These are phyloP conservation scores for sweet orange (Citrus sinensis) DNA, from an alignment of 345 rosid genomes.

Conservation along the genomic window DNA sequence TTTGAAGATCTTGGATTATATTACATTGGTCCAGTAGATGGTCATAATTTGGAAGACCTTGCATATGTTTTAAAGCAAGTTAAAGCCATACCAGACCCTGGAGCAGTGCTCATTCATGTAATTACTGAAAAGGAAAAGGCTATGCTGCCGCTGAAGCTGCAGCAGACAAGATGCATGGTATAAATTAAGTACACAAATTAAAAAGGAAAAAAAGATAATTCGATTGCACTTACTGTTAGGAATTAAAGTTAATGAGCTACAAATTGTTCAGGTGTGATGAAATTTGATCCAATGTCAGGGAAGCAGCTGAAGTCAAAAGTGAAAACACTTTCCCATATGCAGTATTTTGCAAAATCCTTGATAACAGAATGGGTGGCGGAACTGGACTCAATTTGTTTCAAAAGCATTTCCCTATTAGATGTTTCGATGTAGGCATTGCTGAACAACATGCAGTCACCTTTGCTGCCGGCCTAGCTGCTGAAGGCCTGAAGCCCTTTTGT, in stretches of 20 bases:
- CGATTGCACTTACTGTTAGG: too few species aligned
- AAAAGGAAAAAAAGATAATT: too few species aligned
- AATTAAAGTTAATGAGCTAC: background rate
- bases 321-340: slow-evolving; percentile 27
- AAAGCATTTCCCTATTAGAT: slow-evolving; percentile 35
- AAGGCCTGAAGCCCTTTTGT: slow-evolving; percentile 53
- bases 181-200: too few species aligned
- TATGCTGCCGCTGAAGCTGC: slow-evolving; percentile 47
- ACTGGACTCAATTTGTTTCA: slow-evolving; percentile 46
- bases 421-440: slow-evolving; percentile 55
- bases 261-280: slow-evolving; percentile 34
- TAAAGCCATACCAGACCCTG: slow-evolving; percentile 29
- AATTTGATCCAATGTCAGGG: slow-evolving; percentile 44
- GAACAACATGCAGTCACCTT: slow-evolving; percentile 57
- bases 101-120: slow-evolving; percentile 47
- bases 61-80: slow-evolving; percentile 33
- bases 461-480: slow-evolving; percentile 52
- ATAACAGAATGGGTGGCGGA: slow-evolving; percentile 60
- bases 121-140: slow-evolving; percentile 54
- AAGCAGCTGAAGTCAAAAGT: slow-evolving; percentile 36
- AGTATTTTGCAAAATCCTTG: slow-evolving; percentile 43
- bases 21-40: slow-evolving; percentile 51
- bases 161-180: slow-evolving; percentile 55
- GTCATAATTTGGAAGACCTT: slow-evolving; percentile 42
- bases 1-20: slow-evolving; percentile 52